phyloP scores from a whole-genome alignment of 371 early-diverging fungal genomes.

The Capniomyces stellatus region DNA sequence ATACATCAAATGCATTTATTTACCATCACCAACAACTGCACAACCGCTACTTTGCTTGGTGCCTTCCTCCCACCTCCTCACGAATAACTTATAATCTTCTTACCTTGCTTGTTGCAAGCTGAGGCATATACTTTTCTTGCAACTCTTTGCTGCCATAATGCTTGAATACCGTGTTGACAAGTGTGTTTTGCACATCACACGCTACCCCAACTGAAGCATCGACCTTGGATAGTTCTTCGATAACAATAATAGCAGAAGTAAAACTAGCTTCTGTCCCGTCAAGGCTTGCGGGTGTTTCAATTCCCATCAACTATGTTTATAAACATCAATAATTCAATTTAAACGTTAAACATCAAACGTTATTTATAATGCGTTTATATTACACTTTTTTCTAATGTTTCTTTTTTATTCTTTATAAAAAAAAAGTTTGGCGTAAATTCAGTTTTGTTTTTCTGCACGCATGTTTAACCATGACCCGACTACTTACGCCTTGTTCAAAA shows the following conservation, averaged over 20 bases:
- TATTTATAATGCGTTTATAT: neutral
- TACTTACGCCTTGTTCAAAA: slow-evolving; percentile 56
- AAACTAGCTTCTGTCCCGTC: slow-evolving; percentile 80
- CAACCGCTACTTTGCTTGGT: too few relatives aligned
- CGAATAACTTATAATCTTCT: too few relatives aligned
- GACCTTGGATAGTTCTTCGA: slow-evolving; percentile 93
- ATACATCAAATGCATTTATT: too few relatives aligned
- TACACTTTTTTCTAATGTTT: neutral
- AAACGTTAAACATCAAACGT: neutral
- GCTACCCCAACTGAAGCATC: slow-evolving; percentile 84
- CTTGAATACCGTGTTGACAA: slow-evolving; percentile 88
- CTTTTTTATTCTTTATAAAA: neutral
- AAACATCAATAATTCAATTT: neutral
- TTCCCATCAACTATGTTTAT: slow-evolving; percentile 68
- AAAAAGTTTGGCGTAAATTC: neutral
- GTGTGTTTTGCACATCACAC: slow-evolving; percentile 96
- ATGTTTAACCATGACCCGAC: neutral
- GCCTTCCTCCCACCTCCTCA: too few relatives aligned
- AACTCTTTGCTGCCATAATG: slow-evolving; percentile 57
- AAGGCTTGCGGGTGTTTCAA: slow-evolving; percentile 70
- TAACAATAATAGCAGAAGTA: slow-evolving; percentile 74
- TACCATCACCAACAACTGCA: too few relatives aligned
- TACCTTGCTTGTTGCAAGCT: slow-evolving; percentile 58
- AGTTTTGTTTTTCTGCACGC: too few relatives aligned
- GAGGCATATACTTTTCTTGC: slow-evolving; percentile 68